phyloP scores from a whole-genome alignment of 805 yeast genomes.

The Schwanniomyces yamadae region DNA sequence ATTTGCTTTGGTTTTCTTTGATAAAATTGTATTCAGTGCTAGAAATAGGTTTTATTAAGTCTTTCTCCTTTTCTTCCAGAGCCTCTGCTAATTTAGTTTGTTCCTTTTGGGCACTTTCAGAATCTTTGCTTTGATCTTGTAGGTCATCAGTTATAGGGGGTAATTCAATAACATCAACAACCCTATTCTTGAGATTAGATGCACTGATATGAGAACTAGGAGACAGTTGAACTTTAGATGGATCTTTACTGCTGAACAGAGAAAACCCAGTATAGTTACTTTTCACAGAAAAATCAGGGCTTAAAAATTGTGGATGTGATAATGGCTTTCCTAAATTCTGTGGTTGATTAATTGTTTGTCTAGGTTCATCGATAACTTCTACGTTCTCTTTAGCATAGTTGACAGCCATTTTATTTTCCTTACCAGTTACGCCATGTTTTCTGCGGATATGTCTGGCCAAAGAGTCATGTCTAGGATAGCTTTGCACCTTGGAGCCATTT shows the following conservation, averaged over 20 bases:
- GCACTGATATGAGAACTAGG: background rate
- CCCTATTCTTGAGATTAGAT: slow-evolving; percentile 6
- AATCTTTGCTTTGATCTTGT: too few relatives aligned
- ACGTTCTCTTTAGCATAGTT: slow-evolving; percentile 43
- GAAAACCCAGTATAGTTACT: slow-evolving; percentile 29
- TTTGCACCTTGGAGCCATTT: slow-evolving; percentile 34
- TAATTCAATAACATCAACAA: slow-evolving; percentile 11
- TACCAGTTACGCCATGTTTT: slow-evolving; percentile 45
- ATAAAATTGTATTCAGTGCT: too few relatives aligned
- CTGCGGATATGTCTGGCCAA: slow-evolving; percentile 43
- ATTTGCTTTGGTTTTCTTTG: too few relatives aligned
- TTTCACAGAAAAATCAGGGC: slow-evolving; percentile 28
- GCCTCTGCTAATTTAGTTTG: too few relatives aligned
- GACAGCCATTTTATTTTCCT: slow-evolving; percentile 45
- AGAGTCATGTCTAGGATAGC: slow-evolving; percentile 46
- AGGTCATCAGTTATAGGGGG: too few relatives aligned
- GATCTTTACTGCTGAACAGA: slow-evolving; percentile 23
- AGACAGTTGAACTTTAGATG: background rate
- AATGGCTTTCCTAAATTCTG: slow-evolving; percentile 19
- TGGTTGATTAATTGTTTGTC: slow-evolving; percentile 10
- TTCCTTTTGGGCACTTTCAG: too few relatives aligned
- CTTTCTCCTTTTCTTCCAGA: too few relatives aligned
- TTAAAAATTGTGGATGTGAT: slow-evolving; percentile 31
- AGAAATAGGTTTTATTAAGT: too few relatives aligned
- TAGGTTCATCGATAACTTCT: slow-evolving; percentile 34